Evolutionary conservation across 352 stramenopile species (phyloP), one percentile per base, ranked within the genome.

Genomic region (Globisporangium canariense): DNA sequence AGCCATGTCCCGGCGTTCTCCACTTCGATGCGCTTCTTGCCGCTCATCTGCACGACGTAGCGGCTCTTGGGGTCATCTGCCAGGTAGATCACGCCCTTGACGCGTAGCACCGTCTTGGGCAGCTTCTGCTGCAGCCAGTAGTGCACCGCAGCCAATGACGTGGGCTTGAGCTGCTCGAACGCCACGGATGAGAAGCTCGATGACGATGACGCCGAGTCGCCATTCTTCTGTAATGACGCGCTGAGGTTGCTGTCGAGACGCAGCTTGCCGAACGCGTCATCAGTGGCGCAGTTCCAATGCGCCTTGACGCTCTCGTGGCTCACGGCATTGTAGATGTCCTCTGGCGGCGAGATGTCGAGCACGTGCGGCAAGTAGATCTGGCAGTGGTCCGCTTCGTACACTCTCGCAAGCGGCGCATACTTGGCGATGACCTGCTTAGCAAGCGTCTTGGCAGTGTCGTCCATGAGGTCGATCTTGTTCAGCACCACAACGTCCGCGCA

Each of bases 381-480:
- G 7, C 74, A 74, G 65, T 89, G 81, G 59, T 78, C 70, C 13
- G 82, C 88, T 69, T 91, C 81, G 67, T 89, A 89, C 10, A 94
- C 62, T n/a, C 78, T 66, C 10, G 83, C 81, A 41, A 69, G 64
- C 1, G 83, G 83, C 14, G 83, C 79, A 36, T 86, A 75, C 53
- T 75, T 64, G 2, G 46, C 13, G 10, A 90, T 70, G 11, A 89
- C 69, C 0, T 57, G 10, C 14, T 69, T 71, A 0, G 81, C 81
- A 8, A 22, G 34, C 9, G 51, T 45, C 22, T 80, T 69, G 18
- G 58, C 65, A 0, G 54, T 49, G 2, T 78, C 76, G 43, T 75
- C 55, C 65, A 93, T 65, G 10, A 93, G 66, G 56, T 93, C 85
- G 38, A 90, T 74, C 64, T 93, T 93, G 68, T 93, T 93, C n/a